phyloP scores from a whole-genome alignment of 176 grass and related monocot species.

The Puya raimondii region DNA sequence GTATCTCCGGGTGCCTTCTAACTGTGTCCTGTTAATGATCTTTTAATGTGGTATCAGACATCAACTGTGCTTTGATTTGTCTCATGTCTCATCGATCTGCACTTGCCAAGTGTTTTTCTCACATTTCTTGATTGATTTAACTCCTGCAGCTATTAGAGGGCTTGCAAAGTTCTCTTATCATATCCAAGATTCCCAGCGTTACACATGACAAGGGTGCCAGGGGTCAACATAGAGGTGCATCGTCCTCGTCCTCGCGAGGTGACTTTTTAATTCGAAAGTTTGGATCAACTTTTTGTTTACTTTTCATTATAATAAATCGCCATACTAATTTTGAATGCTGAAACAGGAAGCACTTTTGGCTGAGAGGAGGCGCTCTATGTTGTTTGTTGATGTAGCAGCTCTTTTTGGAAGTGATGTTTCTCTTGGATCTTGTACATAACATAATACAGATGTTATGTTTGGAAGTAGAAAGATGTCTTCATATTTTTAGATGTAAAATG shows the following conservation, averaged over 20 bases:
- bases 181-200: constrained; percentile 58
- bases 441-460: constrained; percentile 31
- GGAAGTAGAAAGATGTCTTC: constrained; percentile 34
- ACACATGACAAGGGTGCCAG: constrained; percentile 54
- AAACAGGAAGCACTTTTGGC: constrained; percentile 43
- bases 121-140: not conserved
- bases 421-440: constrained; percentile 50
- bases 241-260: constrained; percentile 54
- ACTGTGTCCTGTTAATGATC: no score
- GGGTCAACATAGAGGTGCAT: constrained; percentile 35
- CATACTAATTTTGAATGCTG: not conserved
- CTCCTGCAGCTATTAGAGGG: constrained; percentile 73
- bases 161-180: constrained; percentile 79
- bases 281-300: not conserved
- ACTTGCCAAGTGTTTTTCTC: not conserved
- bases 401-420: constrained; percentile 20
- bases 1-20: not conserved
- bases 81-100: no score
- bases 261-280: constrained; percentile 3
- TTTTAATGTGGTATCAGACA: no score
- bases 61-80: no score
- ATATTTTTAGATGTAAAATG: constrained; percentile 57
- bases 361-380: constrained; percentile 26
- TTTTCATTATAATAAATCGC: not conserved
- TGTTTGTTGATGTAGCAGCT: not conserved